A percentile compares a stretch with the other conserved stretches of the same genome.
Evolutionary conservation across 1,284 basidiomycete species (phyloP).

Genomic region (Rhodofomes roseus): DNA sequence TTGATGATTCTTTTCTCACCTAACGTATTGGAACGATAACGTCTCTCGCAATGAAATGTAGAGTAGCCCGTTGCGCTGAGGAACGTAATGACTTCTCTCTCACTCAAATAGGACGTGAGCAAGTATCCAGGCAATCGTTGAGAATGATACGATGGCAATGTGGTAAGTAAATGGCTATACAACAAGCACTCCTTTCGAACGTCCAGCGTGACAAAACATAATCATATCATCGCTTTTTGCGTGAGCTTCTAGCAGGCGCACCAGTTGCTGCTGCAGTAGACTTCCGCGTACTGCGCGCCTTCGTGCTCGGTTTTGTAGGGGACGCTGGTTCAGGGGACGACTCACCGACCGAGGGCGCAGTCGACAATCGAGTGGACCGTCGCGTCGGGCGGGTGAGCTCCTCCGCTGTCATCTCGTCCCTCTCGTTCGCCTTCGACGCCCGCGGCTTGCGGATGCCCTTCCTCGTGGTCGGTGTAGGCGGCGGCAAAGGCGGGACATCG

Average conservation of each 20-base stretch:
- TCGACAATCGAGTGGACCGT: slow-evolving; percentile 18
- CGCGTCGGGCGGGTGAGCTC: slow-evolving; percentile 8
- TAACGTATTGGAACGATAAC: not conserved
- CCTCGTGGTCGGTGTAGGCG: slow-evolving; percentile 28
- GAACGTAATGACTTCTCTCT: not conserved
- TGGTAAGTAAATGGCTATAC: not conserved
- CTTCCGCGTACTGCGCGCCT: slow-evolving; percentile 9
- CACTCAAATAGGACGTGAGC: not conserved
- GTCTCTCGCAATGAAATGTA: not conserved
- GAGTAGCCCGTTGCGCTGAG: not conserved
- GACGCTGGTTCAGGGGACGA: slow-evolving; percentile 25
- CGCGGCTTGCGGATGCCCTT: slow-evolving; percentile 23
- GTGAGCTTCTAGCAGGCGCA: slow-evolving; percentile 9
- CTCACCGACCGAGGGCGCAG: slow-evolving; percentile 20
- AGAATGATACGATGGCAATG: not conserved
- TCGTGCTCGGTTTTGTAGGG: slow-evolving; percentile 19
- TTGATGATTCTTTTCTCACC: not conserved
- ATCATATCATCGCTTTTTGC: slow-evolving; percentile 14
- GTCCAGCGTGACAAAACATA: not conserved
- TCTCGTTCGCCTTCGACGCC: slow-evolving; percentile 16
- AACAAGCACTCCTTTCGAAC: not conserved
- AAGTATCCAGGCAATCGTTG: not conserved
- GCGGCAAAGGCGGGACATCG: slow-evolving; percentile 49
- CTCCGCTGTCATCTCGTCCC: slow-evolving; percentile 5
- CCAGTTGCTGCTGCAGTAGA: slow-evolving; percentile 1